Evolutionary conservation across 306 rosid species (phyloP), one percentile per base, ranked within the genome.

Genomic region (Parietaria judaica): DNA sequence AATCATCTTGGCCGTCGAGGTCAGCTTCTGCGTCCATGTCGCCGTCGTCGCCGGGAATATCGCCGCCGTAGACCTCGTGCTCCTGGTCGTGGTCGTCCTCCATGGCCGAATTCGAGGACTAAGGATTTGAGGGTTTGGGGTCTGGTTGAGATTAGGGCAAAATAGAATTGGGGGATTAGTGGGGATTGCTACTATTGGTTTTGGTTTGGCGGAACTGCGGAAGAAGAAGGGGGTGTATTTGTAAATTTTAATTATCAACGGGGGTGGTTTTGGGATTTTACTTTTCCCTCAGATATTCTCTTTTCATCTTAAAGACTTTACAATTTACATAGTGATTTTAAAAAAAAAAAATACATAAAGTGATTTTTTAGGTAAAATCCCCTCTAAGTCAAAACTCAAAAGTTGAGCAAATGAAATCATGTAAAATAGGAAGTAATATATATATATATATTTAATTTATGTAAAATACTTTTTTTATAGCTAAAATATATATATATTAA

Each of bases 61-160:
- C 92, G 39, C 76, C 92, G 60, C 85, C 92, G 61, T 79, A 85
- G 51, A 85, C 87, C 72, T 81, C 91, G 72, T 84, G 91, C 72
- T 85, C 91, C 15, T 67, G 83, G 14, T 62, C 66, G 4, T 58
- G 48, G 64, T 71, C 78, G 14, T 66, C 61, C 34, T 79, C 91
- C 83, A 78, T 81, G 31, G 46, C 69, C 7, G 53, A 16, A 54
- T 54, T 54, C 2, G 3, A 35, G 4, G 54, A 61, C 6, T 23
- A 5, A 11, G 17, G 16, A 9, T 14, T 58, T 37, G 36, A 3
- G 62, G 8, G 36, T 65, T 37, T 35, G 65, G 53, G 70, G 70
- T 63, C 57, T 74, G 35, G 16, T 16, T 16, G 4, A 31, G 66
- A n/a, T 41, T 67, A 37, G 39, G 70, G 53, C 53, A 13, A 39